Base-by-base conservation (phyloP, 163 green algal genomes). In the Prototheca stagnorum region DNA sequence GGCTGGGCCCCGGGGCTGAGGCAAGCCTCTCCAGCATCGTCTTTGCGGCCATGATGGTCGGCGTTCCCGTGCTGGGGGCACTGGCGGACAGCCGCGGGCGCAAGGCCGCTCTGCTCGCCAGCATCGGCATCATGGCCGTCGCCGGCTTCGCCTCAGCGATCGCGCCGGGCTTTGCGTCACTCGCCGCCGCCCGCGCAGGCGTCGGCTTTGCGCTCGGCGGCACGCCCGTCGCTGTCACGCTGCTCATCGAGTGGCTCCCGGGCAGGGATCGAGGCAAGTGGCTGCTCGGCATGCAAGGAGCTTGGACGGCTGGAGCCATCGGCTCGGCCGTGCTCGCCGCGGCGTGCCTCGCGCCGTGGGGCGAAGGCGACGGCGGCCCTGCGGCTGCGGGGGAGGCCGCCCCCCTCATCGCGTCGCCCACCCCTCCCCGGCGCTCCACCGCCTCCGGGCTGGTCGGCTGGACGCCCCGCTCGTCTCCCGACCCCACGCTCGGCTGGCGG, bases 131-230 rank as follows among this genome's bases (percentile, higher is more conserved):
- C 35, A 80, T 70, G 3, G 72, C 72, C 11, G 54, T 24, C 4
- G 51, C 47, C 3, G 66, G 62, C 6, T 36, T 73, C 20, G 62
- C 53, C 5, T 62, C 37, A 12, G 71, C 67, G 1, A 11, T 52
- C 9, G 50, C 64, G 5, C 71, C 67, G 7, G 64, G 36, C 47
- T 80, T 72, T 51, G 36, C 11, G 46, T 63, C 12, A 49, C 62
- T 92, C 28, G 47, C 86, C 31, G 28, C 78, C 4, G 66, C 69
- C n/a, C 57, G 79, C 2, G 52, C 29, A 2, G 17, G 81, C 5
- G 78, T 92, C 2, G 81, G 81, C 3, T 47, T 88, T n/a, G 81
- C 77, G 0, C 43, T 93, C 39, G 81, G 81, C 5, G 81, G 81
- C n/a, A 75, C 77, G 6, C 75, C 68, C 8, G 70, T 88, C 7